A percentile compares a stretch with the other conserved stretches of the same genome.
Evolutionary conservation across 2,329 filamentous ascomycete species (phyloP).

Genomic region (Pseudopyricularia cyperi): DNA sequence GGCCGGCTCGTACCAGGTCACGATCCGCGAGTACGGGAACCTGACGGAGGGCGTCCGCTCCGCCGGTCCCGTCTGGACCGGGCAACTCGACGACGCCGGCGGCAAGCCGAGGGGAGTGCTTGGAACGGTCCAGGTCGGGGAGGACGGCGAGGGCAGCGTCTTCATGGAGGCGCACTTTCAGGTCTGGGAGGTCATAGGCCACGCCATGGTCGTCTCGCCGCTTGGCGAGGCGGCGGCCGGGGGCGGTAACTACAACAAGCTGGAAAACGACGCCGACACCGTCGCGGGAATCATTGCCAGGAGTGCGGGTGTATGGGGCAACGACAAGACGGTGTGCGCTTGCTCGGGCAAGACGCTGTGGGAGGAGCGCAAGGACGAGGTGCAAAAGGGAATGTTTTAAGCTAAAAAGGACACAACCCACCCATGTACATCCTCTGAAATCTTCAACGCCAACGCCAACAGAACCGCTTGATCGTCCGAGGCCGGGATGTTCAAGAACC

Average conservation of each 20-base stretch:
- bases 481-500: too few relatives aligned
- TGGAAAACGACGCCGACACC: conserved; percentile 65
- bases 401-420: not conserved
- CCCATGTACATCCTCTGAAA: not conserved
- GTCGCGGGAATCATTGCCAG: conserved; percentile 87
- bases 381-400: conserved; percentile 77
- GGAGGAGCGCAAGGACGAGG: conserved; percentile 89
- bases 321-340: conserved; percentile 95
- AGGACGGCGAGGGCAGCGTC: conserved; percentile 61
- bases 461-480: not conserved
- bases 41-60: conserved; percentile 73
- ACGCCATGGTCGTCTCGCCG: conserved; percentile 74
- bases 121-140: conserved; percentile 62
- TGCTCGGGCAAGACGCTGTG: conserved; percentile 97
- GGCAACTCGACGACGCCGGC: conserved; percentile 20
- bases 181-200: conserved; percentile 93
- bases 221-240: conserved; percentile 34
- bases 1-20: conserved; percentile 71
- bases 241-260: conserved; percentile 43
- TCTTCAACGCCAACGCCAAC: not conserved
- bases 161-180: conserved; percentile 75
- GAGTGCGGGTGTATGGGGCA: conserved; percentile 97
- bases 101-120: conserved; percentile 44
- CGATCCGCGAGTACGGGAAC: conserved; percentile 75
- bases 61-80: conserved; percentile 72